phyloP scores from a whole-genome alignment of 1,139 yeast species.

The Geotrichum carabidarum region DNA sequence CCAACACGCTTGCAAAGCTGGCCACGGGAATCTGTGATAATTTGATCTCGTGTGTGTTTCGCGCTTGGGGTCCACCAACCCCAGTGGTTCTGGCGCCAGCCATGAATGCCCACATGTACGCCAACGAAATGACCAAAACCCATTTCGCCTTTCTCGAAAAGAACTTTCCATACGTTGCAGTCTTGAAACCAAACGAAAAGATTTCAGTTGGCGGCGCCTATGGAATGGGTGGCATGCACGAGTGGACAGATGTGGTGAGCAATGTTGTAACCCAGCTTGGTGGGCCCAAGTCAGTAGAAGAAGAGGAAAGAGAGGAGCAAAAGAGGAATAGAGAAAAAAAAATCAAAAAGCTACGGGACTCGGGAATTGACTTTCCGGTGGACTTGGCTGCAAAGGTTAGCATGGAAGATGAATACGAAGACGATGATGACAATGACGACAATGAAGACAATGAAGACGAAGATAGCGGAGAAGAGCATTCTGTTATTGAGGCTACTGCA shows the following conservation, averaged over 20 bases:
- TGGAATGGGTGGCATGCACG: constrained; percentile 97
- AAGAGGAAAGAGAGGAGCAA: constrained; percentile 25
- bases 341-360: neutral
- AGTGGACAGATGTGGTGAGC: constrained; percentile 90
- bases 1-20: constrained; percentile 86
- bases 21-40: constrained; percentile 90
- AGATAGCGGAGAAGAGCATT: neutral
- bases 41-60: constrained; percentile 66
- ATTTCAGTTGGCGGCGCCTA: constrained; percentile 92
- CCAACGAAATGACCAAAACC: constrained; percentile 84
- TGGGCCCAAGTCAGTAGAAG: constrained; percentile 33
- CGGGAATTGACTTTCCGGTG: neutral
- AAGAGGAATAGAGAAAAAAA: neutral
- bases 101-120: constrained; percentile 94
- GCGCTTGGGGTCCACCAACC: constrained; percentile 83
- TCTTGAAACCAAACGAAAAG: constrained; percentile 87
- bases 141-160: constrained; percentile 61
- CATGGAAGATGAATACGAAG: constrained; percentile 3
- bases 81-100: constrained; percentile 93
- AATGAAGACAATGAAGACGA: constrained; percentile 11
- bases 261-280: constrained; percentile 52
- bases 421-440: neutral
- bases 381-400: neutral
- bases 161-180: constrained; percentile 66
- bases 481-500: too few relatives aligned